phyloP scores from a whole-genome alignment of 768 basidiomycete genomes.

The Psilocybe tampanensis region DNA sequence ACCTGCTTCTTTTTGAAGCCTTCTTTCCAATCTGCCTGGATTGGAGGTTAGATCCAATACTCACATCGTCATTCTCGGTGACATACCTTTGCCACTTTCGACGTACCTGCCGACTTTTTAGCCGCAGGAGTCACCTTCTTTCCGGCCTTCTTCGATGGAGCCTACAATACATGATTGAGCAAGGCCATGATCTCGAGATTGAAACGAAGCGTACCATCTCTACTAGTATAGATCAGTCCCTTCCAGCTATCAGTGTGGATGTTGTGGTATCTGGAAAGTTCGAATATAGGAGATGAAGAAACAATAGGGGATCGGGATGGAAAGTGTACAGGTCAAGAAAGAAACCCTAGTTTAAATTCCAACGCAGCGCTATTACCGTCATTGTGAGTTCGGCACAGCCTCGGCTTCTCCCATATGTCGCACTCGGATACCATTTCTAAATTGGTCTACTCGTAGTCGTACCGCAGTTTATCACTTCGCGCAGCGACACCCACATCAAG shows the following conservation, averaged over 20 bases:
- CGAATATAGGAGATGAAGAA: not conserved
- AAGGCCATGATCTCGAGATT: not conserved
- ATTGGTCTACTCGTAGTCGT: not conserved
- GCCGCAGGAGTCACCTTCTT: conserved; percentile 73
- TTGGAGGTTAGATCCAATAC: conserved; percentile 11
- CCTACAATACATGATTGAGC: conserved; percentile 43
- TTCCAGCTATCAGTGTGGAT: conserved; percentile 6
- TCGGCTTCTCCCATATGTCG: conserved; percentile 19
- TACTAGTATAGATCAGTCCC: conserved; percentile 3
- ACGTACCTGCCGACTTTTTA: conserved; percentile 60
- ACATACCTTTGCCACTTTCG: conserved; percentile 78
- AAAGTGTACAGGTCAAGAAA: not conserved
- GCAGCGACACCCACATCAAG: not conserved
- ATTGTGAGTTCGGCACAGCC: conserved; percentile 4
- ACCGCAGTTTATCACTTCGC: not conserved
- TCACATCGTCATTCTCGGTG: not conserved
- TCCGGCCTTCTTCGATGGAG: conserved; percentile 87
- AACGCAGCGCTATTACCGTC: conserved; percentile 2
- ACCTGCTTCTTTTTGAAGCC: conserved; percentile 99
- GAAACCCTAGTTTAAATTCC: conserved; percentile 2
- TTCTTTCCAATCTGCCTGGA: conserved; percentile 98
- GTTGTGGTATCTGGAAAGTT: not conserved
- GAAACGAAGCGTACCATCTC: conserved; percentile 21
- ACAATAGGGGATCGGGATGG: not conserved
- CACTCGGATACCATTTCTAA: not conserved